Evolutionary conservation across 2,329 filamentous ascomycete species (phyloP).

Genomic region (Xylaria sp.): DNA sequence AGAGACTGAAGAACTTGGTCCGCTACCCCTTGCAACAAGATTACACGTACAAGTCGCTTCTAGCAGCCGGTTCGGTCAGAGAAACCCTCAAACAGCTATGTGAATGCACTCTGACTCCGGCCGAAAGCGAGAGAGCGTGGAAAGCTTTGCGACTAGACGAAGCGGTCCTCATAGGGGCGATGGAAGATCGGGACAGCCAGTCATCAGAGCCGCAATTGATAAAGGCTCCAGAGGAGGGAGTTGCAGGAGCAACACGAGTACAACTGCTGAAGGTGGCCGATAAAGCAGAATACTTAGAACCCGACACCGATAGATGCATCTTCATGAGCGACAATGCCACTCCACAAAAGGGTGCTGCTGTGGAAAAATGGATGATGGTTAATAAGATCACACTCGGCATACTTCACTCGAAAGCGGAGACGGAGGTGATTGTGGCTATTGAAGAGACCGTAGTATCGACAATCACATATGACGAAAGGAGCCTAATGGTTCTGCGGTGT

Average conservation of each 20-base stretch:
- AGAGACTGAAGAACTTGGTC: background rate
- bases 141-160: background rate
- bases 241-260: background rate
- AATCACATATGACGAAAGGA: constrained; percentile 10
- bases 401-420: background rate
- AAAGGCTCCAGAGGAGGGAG: background rate
- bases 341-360: background rate
- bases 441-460: constrained; percentile 1
- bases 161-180: background rate
- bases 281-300: background rate
- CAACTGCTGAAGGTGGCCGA: background rate
- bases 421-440: constrained; percentile 11
- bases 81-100: background rate
- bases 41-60: background rate
- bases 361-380: background rate
- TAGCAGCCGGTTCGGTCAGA: background rate
- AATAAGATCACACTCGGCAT: constrained; percentile 4
- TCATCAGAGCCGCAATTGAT: too few species aligned
- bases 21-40: too few species aligned
- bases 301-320: background rate
- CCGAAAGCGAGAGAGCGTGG: background rate
- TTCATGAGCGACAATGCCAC: background rate
- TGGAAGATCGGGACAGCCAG: too few species aligned
- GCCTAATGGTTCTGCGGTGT: background rate
- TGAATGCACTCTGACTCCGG: background rate